Evolutionary conservation across 495 filamentous ascomycete genomes (phyloP).

Genomic region (Penicillium taxi): DNA sequence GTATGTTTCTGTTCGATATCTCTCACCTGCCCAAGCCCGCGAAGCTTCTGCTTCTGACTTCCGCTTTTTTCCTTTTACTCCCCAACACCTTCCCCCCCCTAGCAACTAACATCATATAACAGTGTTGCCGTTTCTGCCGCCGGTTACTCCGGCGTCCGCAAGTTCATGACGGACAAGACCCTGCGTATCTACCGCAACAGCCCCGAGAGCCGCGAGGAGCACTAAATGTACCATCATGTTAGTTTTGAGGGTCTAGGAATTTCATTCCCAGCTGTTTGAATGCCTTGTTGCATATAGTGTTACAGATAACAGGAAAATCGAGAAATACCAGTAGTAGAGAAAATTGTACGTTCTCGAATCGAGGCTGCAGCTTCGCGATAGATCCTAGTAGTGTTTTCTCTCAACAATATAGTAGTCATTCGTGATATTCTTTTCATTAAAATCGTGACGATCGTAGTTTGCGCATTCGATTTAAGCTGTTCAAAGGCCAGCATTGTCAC

Average conservation of each 20-base stretch:
- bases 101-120: conserved; percentile 21
- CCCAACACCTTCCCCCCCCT: conserved; percentile 1
- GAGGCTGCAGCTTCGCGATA: conserved; percentile 27
- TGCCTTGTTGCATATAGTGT: conserved; percentile 31
- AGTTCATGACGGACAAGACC: conserved; percentile 83
- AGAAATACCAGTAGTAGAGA: conserved; percentile 13
- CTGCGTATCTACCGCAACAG: conserved; percentile 62
- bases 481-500: too few relatives aligned
- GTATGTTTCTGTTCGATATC: conserved; percentile 35
- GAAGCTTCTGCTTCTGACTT: conserved; percentile 8
- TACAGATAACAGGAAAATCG: conserved; percentile 22
- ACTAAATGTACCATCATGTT: conserved; percentile 40
- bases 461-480: too few relatives aligned
- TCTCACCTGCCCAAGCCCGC: conserved; percentile 13
- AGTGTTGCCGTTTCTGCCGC: conserved; percentile 66
- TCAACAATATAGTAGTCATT: conserved; percentile 27
- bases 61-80: conserved; percentile 10
- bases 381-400: conserved; percentile 24
- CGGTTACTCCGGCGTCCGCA: conserved; percentile 67
- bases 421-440: conserved; percentile 23
- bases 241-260: conserved; percentile 29
- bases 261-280: conserved; percentile 24
- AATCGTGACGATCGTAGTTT: conserved; percentile 3
- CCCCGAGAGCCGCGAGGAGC: conserved; percentile 40
- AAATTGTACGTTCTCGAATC: conserved; percentile 20